These are phyloP conservation scores for Arthrinium phaeospermum DNA, from an alignment of 2,329 filamentous ascomycete genomes.

Conservation along the genomic window DNA sequence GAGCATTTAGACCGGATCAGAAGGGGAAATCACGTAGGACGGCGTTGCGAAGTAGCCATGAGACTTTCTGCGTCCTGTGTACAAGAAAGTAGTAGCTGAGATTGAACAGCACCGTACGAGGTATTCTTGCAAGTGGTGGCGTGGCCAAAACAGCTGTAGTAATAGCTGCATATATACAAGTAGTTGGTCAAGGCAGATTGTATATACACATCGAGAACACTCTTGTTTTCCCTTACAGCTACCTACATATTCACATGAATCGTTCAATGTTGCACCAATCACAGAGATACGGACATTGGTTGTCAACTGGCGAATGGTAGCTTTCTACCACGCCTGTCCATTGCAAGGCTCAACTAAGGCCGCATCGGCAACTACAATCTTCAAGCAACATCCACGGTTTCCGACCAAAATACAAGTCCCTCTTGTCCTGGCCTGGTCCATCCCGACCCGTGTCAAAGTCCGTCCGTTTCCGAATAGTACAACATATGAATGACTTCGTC, in stretches of 20 bases:
- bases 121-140: neutral
- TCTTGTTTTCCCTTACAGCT: neutral
- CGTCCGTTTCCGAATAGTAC: neutral
- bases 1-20: neutral
- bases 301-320: neutral
- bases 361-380: neutral
- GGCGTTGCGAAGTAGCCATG: neutral
- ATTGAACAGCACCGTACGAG: neutral
- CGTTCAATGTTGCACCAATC: neutral
- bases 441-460: too few species aligned
- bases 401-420: neutral
- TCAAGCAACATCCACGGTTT: neutral
- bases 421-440: neutral
- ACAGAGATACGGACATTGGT: neutral
- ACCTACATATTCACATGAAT: too few species aligned
- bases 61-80: neutral
- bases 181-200: neutral
- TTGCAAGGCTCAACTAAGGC: constrained; percentile 4
- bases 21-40: neutral
- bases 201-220: neutral
- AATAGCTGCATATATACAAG: neutral
- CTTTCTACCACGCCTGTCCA: neutral
- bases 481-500: constrained; percentile 10
- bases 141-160: neutral
- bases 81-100: neutral